phyloP scores from a whole-genome alignment of 805 yeast genomes.

The Danielozyma ontarioensis region DNA sequence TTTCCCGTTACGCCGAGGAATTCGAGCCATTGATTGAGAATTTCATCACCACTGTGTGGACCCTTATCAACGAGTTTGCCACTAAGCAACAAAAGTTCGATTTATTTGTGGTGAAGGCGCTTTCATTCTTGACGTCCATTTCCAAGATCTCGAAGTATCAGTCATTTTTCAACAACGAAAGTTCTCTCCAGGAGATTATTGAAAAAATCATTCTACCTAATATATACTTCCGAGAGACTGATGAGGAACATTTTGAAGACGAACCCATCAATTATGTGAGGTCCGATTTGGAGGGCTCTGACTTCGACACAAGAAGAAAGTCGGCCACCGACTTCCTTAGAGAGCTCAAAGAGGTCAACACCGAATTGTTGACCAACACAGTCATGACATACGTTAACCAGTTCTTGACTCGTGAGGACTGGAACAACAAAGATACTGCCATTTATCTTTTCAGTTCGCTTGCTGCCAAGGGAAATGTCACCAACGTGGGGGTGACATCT shows the following conservation, averaged over 20 bases:
- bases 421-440: constrained; percentile 88
- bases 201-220: constrained; percentile 87
- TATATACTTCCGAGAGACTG: constrained; percentile 76
- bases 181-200: constrained; percentile 64
- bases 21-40: constrained; percentile 72
- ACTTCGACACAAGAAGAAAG: constrained; percentile 85
- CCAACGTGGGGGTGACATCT: constrained; percentile 80
- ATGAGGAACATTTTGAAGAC: constrained; percentile 91
- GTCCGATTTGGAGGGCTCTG: constrained; percentile 92
- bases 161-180: constrained; percentile 45
- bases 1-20: constrained; percentile 88
- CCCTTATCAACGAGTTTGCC: constrained; percentile 53
- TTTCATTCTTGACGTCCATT: constrained; percentile 78
- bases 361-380: constrained; percentile 65
- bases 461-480: constrained; percentile 88
- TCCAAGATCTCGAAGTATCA: constrained; percentile 65
- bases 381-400: constrained; percentile 68
- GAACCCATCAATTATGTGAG: constrained; percentile 93
- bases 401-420: constrained; percentile 51
- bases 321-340: constrained; percentile 90
- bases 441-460: constrained; percentile 80
- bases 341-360: constrained; percentile 76
- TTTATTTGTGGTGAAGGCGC: constrained; percentile 71
- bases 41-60: constrained; percentile 83
- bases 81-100: constrained; percentile 78